Percentiles rank a stretch among this genome's conserved stretches.
These are phyloP conservation scores for Gastrodia elata DNA, from an alignment of 106 monocot genomes.

Conservation along the genomic window DNA sequence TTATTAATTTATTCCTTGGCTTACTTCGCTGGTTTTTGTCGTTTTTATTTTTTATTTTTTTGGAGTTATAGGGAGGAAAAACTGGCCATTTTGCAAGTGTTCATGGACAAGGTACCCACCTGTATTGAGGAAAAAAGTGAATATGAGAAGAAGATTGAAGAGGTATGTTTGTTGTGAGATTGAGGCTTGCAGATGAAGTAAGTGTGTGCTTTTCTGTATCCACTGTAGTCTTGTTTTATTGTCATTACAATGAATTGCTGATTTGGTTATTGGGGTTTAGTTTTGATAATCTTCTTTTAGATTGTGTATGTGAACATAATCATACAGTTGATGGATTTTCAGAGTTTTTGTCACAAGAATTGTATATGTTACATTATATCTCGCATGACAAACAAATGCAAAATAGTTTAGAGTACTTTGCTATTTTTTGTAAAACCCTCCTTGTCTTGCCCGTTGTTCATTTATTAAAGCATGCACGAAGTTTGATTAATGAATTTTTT, in stretches of 20 bases:
- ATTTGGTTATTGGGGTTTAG: background rate
- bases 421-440: background rate
- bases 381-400: background rate
- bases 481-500: background rate
- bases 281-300: background rate
- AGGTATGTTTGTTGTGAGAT: background rate
- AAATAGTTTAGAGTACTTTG: background rate
- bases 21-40: background rate
- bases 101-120: conserved; percentile 1
- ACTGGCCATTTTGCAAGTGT: conserved; percentile 1
- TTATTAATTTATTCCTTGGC: no score
- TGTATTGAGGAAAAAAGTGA: background rate
- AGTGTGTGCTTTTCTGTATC: background rate
- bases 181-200: background rate
- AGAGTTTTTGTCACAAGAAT: background rate
- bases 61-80: conserved; percentile 8
- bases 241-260: no score
- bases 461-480: background rate
- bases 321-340: no score
- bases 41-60: background rate
- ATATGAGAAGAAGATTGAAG: background rate
- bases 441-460: background rate
- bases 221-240: background rate
- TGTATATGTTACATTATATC: background rate
- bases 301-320: background rate